Evolutionary conservation across 257 asterid species (phyloP).

Genomic region (Nicotiana obtusifolia): DNA sequence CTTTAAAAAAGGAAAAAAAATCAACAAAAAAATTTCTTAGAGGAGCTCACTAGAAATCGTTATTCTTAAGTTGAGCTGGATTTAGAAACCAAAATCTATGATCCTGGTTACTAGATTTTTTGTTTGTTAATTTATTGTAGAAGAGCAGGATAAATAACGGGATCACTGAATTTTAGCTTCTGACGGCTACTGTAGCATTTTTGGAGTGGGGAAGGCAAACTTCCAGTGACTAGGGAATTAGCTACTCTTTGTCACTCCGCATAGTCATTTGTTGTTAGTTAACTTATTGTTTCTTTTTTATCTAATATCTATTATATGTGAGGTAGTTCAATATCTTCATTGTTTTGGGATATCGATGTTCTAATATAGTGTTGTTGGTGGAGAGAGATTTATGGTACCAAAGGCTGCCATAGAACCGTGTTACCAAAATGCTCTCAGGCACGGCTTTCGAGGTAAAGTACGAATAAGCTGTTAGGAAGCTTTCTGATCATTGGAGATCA

Average conservation of each 20-base stretch:
- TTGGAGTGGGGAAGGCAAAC: not conserved
- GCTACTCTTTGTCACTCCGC: not conserved
- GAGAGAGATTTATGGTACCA: too few species aligned
- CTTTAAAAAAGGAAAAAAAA: too few species aligned
- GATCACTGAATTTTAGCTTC: not conserved
- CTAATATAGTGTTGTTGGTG: not conserved
- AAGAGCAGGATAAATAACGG: not conserved
- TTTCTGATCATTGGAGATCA: too few species aligned
- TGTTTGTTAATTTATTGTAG: too few species aligned
- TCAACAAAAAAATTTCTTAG: too few species aligned
- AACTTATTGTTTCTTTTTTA: not conserved
- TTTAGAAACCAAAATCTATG: not conserved
- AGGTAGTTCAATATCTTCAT: not conserved
- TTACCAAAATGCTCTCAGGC: too few species aligned
- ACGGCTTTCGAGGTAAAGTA: too few species aligned
- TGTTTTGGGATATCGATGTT: not conserved
- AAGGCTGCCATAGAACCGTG: too few species aligned
- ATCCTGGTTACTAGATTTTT: too few species aligned
- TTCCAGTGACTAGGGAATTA: not conserved
- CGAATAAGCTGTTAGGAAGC: too few species aligned
- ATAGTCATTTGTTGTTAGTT: not conserved
- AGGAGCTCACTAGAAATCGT: not conserved
- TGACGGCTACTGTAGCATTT: not conserved
- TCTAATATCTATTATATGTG: not conserved
- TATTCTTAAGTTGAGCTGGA: conserved; percentile 1